These are phyloP conservation scores for Rhizophlyctis rosea DNA, from an alignment of 192 early-diverging fungal species.

Conservation along the genomic window DNA sequence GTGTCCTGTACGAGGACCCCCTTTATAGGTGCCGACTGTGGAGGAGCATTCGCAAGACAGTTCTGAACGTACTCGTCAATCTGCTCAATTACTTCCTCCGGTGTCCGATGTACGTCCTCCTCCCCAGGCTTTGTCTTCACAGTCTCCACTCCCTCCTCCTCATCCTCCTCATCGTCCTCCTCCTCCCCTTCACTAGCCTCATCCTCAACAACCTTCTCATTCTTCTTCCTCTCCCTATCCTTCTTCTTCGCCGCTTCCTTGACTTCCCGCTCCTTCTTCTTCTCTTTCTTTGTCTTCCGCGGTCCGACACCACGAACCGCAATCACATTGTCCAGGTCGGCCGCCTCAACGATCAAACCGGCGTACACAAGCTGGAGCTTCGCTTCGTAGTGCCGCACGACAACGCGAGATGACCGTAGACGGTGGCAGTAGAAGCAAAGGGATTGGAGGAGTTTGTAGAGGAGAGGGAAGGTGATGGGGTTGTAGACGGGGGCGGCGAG, in stretches of 20 bases:
- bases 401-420: slow-evolving; percentile 59
- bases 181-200: slow-evolving; percentile 33
- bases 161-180: slow-evolving; percentile 37
- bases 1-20: slow-evolving; percentile 43
- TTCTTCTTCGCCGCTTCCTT: slow-evolving; percentile 10
- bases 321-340: slow-evolving; percentile 69
- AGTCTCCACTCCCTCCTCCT: slow-evolving; percentile 34
- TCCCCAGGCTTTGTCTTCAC: slow-evolving; percentile 38
- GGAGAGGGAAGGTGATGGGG: slow-evolving; percentile 90
- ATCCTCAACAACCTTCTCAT: slow-evolving; percentile 30
- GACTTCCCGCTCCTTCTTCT: not conserved
- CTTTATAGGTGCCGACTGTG: slow-evolving; percentile 26
- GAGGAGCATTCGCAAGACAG: slow-evolving; percentile 24
- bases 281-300: not conserved
- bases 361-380: slow-evolving; percentile 83
- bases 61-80: slow-evolving; percentile 63
- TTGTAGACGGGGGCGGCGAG: slow-evolving; percentile 85
- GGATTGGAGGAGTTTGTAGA: slow-evolving; percentile 82
- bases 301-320: slow-evolving; percentile 13
- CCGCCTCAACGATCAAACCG: slow-evolving; percentile 83
- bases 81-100: slow-evolving; percentile 58
- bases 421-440: slow-evolving; percentile 88
- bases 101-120: slow-evolving; percentile 37
- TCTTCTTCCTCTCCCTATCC: slow-evolving; percentile 17
- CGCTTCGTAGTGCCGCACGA: slow-evolving; percentile 66